Evolutionary conservation across 1,284 basidiomycete genomes (phyloP), one percentile per base, ranked within the genome.

Genomic region (Sporisorium iseilematis-ciliati): DNA sequence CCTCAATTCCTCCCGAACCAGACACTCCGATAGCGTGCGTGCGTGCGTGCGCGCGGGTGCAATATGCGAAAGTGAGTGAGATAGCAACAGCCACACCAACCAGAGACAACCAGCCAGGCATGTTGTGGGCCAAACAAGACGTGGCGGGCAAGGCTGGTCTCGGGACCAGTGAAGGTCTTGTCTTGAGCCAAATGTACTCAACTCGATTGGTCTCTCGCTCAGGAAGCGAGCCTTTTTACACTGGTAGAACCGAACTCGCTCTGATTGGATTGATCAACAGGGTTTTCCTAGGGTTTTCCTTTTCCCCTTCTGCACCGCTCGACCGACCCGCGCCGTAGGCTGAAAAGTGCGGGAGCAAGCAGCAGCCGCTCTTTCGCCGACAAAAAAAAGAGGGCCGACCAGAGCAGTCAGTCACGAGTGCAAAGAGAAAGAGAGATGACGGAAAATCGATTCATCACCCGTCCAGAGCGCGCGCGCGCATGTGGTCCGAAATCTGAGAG

Each of bases 231-330:
- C 41, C n/a, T 20, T 21, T 38, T 38, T 38, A 16, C 35, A 38
- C 35, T 38, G 35, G 35, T 29, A 31, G 26, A 31, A 49, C 48
- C 48, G 48, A 49, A 18, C 48, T 49, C n/a, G 29, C 29, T 42
- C n/a, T 41, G 29, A n/a, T 56, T 33, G 20, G 20, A 46, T 49
- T 25, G 41, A 49, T 49, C 48, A 49, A 49, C 48, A 49, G 48
- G 48, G 48, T 33, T 49, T 31, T n/a, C 3, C 29, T 26, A n/a
- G n/a, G n/a, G n/a, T 48, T 49, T 31, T n/a, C 3, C 29, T 26
- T 29, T 38, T 38, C 12, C 14, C 35, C 14, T 14, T 38, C 16
- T 38, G 35, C 35, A 38, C 46, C 11, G 21, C 18, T n/a, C 26
- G 16, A 25, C 10, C 26, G 46, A 48, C 46, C 35, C 46, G 46